phyloP scores from a whole-genome alignment of 2,329 filamentous ascomycete species.

The Verticillium dahliae region DNA sequence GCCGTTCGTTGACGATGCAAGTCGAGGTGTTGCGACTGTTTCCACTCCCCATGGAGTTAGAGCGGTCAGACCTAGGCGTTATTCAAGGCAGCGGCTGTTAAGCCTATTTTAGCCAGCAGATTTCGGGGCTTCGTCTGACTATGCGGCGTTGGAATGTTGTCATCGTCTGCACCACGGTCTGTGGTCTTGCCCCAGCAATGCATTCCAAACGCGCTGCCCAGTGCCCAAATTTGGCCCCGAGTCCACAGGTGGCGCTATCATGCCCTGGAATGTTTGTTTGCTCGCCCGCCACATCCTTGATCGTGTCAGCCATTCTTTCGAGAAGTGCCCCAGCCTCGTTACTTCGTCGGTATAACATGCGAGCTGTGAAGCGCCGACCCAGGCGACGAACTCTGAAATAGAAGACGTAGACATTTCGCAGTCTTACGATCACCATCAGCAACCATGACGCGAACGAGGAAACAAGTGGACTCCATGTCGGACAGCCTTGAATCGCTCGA shows the following conservation, averaged over 20 bases:
- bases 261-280: neutral
- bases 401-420: neutral
- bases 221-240: neutral
- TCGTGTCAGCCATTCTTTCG: neutral
- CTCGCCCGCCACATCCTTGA: neutral
- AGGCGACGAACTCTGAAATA: neutral
- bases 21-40: slow-evolving; percentile 21
- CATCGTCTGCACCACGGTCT: neutral
- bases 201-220: neutral
- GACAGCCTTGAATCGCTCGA: slow-evolving; percentile 10
- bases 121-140: neutral
- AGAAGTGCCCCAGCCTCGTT: neutral
- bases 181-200: neutral
- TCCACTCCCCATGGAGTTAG: slow-evolving; percentile 13
- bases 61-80: too few relatives aligned
- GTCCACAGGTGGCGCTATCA: neutral
- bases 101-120: neutral
- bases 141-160: neutral
- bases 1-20: slow-evolving; percentile 19
- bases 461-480: slow-evolving; percentile 1
- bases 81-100: neutral
- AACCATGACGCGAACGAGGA: neutral
- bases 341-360: neutral
- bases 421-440: neutral
- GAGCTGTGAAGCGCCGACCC: neutral